A percentile compares a stretch with the other conserved stretches of the same genome.
These are phyloP conservation scores for Metschnikowia kofuensis DNA, from an alignment of 805 yeast species.

Conservation along the genomic window DNA sequence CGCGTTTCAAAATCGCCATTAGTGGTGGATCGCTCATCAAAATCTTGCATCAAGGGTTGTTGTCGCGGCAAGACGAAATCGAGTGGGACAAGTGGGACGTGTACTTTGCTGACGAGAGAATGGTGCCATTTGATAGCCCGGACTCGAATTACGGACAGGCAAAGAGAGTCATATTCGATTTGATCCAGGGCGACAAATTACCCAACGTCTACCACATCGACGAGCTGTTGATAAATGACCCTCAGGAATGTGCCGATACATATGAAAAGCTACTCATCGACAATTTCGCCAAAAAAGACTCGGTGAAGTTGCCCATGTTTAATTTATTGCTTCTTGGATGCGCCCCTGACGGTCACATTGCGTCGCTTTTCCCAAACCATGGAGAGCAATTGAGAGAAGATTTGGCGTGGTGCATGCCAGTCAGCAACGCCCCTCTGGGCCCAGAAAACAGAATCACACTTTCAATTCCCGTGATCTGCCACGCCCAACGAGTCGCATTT, in stretches of 20 bases:
- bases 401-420: constrained; percentile 94
- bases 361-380: constrained; percentile 92
- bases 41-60: constrained; percentile 81
- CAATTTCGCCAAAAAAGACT: constrained; percentile 94
- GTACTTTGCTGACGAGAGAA: constrained; percentile 93
- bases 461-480: constrained; percentile 92
- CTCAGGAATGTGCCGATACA: constrained; percentile 90
- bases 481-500: constrained; percentile 86
- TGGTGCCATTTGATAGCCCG: constrained; percentile 79
- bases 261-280: constrained; percentile 84
- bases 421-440: constrained; percentile 85
- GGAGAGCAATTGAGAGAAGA: constrained; percentile 80
- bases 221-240: constrained; percentile 67
- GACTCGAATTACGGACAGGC: constrained; percentile 92
- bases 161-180: constrained; percentile 76
- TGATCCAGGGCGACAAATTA: constrained; percentile 47
- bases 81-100: constrained; percentile 95
- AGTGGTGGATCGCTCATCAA: constrained; percentile 91
- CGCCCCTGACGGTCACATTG: constrained; percentile 98
- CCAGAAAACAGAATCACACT: constrained; percentile 84
- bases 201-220: constrained; percentile 86
- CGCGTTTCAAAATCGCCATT: constrained; percentile 83
- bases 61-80: constrained; percentile 65
- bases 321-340: constrained; percentile 90
- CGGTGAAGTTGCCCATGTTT: constrained; percentile 93